Evolutionary conservation across 2,329 filamentous ascomycete genomes (phyloP).

Genomic region (Sordariomycetes sp.): DNA sequence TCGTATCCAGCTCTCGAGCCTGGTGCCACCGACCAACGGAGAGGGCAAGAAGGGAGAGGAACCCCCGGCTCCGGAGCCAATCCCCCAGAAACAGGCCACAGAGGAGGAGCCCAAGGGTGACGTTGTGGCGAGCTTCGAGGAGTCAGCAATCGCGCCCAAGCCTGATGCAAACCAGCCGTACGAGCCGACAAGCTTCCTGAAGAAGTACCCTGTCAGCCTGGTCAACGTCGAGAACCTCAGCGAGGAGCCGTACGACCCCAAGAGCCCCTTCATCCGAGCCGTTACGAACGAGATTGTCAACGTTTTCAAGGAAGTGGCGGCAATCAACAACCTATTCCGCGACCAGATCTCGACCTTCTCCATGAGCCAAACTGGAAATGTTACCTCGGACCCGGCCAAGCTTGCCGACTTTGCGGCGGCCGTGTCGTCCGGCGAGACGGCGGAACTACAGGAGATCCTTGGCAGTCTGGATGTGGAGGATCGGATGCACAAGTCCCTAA

Average conservation of each 20-base stretch:
- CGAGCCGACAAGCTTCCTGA: constrained; percentile 82
- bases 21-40: constrained; percentile 55
- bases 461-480: constrained; percentile 85
- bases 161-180: constrained; percentile 44
- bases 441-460: constrained; percentile 84
- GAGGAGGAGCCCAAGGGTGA: constrained; percentile 74
- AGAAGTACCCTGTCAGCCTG: constrained; percentile 82
- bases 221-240: constrained; percentile 89
- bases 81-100: constrained; percentile 38
- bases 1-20: constrained; percentile 75
- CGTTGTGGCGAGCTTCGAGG: constrained; percentile 94
- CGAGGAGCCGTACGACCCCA: constrained; percentile 83
- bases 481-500: constrained; percentile 77
- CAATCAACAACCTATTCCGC: constrained; percentile 85
- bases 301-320: constrained; percentile 94
- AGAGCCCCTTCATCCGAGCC: constrained; percentile 77
- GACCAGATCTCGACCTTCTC: constrained; percentile 97
- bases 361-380: constrained; percentile 88
- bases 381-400: constrained; percentile 88
- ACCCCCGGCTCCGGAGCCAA: constrained; percentile 44
- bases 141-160: constrained; percentile 52
- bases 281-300: constrained; percentile 97
- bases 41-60: constrained; percentile 37
- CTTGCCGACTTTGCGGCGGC: constrained; percentile 94
- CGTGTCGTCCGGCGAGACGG: constrained; percentile 84